These are phyloP conservation scores for Prototheca wickerhamii DNA, from an alignment of 163 green algal genomes.

Conservation along the genomic window DNA sequence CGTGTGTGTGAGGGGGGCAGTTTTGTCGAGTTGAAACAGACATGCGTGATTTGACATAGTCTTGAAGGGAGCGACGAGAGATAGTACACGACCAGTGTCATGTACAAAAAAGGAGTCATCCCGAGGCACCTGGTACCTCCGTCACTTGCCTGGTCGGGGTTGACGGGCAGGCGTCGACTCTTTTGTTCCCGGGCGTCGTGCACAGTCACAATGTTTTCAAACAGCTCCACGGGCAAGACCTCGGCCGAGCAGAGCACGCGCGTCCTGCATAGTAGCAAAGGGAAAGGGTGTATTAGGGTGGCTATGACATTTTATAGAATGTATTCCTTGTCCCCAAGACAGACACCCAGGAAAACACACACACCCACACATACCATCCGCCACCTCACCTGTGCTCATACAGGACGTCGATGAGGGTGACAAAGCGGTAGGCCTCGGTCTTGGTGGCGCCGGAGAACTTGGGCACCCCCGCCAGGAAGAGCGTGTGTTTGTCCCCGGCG, in stretches of 20 bases:
- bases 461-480: constrained; percentile 55
- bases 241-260: constrained; percentile 67
- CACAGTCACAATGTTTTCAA: constrained; percentile 64
- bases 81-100: background rate
- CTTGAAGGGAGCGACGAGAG: too few relatives aligned
- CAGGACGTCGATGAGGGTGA: constrained; percentile 90
- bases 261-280: constrained; percentile 20
- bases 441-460: constrained; percentile 58
- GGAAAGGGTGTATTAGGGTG: background rate
- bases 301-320: background rate
- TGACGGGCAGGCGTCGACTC: background rate
- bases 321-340: background rate
- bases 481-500: constrained; percentile 39
- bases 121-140: background rate
- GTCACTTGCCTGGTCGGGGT: background rate
- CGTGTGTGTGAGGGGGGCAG: too few relatives aligned
- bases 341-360: constrained; percentile 7
- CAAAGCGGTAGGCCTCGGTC: constrained; percentile 79
- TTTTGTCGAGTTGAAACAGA: background rate
- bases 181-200: constrained; percentile 2
- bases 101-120: background rate
- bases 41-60: too few relatives aligned
- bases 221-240: constrained; percentile 63
- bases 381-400: constrained; percentile 81
- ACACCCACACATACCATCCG: background rate